Evolutionary conservation across 2,329 filamentous ascomycete species (phyloP), one percentile per base, ranked within the genome.

Genomic region (Aulographum hederae): DNA sequence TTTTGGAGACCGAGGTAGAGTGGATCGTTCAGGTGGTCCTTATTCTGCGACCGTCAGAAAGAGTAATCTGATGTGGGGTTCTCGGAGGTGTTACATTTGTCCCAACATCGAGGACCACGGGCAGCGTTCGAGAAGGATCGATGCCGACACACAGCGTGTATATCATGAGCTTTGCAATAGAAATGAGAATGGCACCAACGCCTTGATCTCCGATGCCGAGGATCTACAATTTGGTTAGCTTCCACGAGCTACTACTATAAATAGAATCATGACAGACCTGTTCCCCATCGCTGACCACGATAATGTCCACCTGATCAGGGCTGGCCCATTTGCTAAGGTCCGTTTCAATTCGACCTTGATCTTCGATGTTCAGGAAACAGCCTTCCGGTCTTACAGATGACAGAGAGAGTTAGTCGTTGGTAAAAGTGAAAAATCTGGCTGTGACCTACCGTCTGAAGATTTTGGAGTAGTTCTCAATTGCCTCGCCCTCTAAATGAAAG

Each of bases 191-290:
- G 2, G 76, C 81, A 4, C 84, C 82, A 1, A 81, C 76, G 2
- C 84, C 84, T 53, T 92, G 82, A 45, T 92, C 84, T 2, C 84
- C 82, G 36, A 92, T 91, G 2, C 84, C 82, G 0, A 92, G 63
- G 29, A 92, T 92, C 54, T 84, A n/a, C n/a, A n/a, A n/a, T n/a
- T n/a, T n/a, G n/a, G n/a, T n/a, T n/a, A n/a, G n/a, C n/a, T n/a
- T n/a, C n/a, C n/a, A n/a, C n/a, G 8, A 25, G 8, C n/a, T 25
- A n/a, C 21, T 25, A 8, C 21, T 25, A 8, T 25, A n/a, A n/a
- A 8, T 25, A 8, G 4, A 15, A 8, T 6, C 10, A 5, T n/a
- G 16, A 17, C 14, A 16, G 40, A 55, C 53, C 47, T 66, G 58
- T 45, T 69, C 58, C 38, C 58, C 58, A 61, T 85, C 81, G 27